These are phyloP conservation scores for Poterioochromonas sp. DNA, from an alignment of 352 stramenopile species.

Conservation along the genomic window DNA sequence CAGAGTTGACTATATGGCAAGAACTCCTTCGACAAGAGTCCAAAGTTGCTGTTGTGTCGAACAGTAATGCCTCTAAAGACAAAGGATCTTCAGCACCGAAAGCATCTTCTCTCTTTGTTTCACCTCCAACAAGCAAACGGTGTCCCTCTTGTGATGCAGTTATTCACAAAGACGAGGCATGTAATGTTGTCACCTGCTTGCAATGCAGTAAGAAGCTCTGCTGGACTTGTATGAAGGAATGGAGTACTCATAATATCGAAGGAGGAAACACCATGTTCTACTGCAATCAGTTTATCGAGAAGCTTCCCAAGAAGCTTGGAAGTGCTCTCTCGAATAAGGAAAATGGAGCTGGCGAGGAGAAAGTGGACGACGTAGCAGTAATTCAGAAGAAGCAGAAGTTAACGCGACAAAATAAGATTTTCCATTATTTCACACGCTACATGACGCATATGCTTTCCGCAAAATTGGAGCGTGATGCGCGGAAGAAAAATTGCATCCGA, in stretches of 20 bases:
- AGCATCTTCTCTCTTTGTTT: too few species aligned
- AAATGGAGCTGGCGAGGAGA: not conserved
- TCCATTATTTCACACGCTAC: not conserved
- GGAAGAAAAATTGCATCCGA: not conserved
- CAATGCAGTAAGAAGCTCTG: constrained; percentile 55
- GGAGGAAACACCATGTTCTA: constrained; percentile 84
- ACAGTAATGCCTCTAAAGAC: too few species aligned
- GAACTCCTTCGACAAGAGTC: constrained; percentile 41
- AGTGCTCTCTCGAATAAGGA: constrained; percentile 42
- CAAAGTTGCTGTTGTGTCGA: not conserved
- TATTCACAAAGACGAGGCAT: constrained; percentile 61
- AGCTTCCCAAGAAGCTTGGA: not conserved
- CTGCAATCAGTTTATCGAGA: constrained; percentile 62
- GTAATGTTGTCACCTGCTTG: constrained; percentile 59
- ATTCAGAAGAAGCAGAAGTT: not conserved
- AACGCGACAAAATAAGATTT: not conserved
- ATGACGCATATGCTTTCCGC: not conserved
- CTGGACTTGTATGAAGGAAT: constrained; percentile 55
- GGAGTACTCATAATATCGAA: constrained; percentile 47
- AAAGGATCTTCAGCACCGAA: too few species aligned
- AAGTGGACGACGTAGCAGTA: not conserved
- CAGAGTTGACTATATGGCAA: constrained; percentile 65
- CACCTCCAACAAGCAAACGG: constrained; percentile 50
- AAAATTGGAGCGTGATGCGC: not conserved
- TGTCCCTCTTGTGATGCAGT: constrained; percentile 51